These are phyloP conservation scores for Syncephalastrum contaminatum DNA, from an alignment of 371 early-diverging fungal genomes.

Conservation along the genomic window DNA sequence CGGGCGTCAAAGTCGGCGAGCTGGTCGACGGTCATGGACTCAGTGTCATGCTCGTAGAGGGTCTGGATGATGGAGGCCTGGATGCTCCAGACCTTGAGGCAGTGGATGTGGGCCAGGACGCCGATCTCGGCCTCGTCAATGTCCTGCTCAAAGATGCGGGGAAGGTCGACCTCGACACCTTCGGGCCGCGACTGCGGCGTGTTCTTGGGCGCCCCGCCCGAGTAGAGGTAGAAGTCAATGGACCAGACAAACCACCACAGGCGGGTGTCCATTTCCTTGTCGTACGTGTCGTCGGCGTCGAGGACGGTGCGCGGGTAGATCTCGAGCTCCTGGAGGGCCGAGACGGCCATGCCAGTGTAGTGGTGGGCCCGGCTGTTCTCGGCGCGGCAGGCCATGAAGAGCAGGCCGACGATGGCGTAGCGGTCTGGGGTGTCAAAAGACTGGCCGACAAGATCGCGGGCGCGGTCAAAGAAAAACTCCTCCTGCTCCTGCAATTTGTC, in stretches of 20 bases:
- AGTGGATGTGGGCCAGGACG: slow-evolving; percentile 29
- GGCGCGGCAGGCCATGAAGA: slow-evolving; percentile 28
- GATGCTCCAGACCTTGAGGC: slow-evolving; percentile 37
- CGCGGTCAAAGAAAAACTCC: slow-evolving; percentile 44
- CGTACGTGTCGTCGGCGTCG: slow-evolving; percentile 34
- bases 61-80: slow-evolving; percentile 39
- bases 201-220: slow-evolving; percentile 34
- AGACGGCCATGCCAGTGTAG: slow-evolving; percentile 49
- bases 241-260: slow-evolving; percentile 55
- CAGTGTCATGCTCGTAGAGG: slow-evolving; percentile 42
- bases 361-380: slow-evolving; percentile 33
- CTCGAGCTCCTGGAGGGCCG: slow-evolving; percentile 36
- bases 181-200: slow-evolving; percentile 30
- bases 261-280: slow-evolving; percentile 48
- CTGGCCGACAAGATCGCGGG: slow-evolving; percentile 37
- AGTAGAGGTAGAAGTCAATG: slow-evolving; percentile 42
- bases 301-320: slow-evolving; percentile 43
- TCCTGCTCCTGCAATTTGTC: slow-evolving; percentile 44
- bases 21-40: slow-evolving; percentile 41
- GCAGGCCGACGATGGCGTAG: slow-evolving; percentile 30
- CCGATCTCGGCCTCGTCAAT: slow-evolving; percentile 38
- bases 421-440: slow-evolving; percentile 47
- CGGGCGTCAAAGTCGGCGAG: slow-evolving; percentile 34
- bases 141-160: slow-evolving; percentile 43
- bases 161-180: slow-evolving; percentile 27